Percentiles rank a stretch among this genome's conserved stretches.
phyloP scores from a whole-genome alignment of 1,139 yeast species.

The Suhomyces kunorum region DNA sequence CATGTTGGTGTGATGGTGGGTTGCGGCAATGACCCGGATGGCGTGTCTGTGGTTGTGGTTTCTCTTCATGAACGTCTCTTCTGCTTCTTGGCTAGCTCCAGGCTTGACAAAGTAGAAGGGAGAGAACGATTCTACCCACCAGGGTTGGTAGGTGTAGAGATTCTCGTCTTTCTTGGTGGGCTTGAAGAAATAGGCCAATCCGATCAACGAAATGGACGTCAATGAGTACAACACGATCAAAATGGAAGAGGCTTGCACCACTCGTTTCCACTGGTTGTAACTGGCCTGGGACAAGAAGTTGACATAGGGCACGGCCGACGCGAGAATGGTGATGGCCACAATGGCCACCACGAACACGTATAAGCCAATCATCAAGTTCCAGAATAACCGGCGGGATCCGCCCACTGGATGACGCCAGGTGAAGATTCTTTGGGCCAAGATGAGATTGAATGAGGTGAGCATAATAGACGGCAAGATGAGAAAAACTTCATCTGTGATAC shows the following conservation, averaged over 20 bases:
- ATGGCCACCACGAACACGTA: constrained; percentile 34
- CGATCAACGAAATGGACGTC: constrained; percentile 38
- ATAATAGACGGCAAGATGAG: constrained; percentile 37
- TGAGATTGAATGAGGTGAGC: constrained; percentile 40
- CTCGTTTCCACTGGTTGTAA: constrained; percentile 28
- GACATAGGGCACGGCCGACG: constrained; percentile 39
- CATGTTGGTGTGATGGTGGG: constrained; percentile 43
- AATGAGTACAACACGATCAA: constrained; percentile 37
- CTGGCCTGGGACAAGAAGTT: constrained; percentile 27
- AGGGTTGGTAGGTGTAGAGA: constrained; percentile 47
- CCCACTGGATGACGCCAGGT: constrained; percentile 53
- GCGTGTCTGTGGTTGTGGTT: constrained; percentile 48
- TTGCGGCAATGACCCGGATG: constrained; percentile 46
- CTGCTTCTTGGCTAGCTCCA: constrained; percentile 43
- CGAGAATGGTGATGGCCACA: constrained; percentile 35
- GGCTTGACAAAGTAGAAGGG: constrained; percentile 45
- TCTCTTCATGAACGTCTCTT: constrained; percentile 45
- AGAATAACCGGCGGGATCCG: constrained; percentile 41
- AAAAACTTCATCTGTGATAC: constrained; percentile 37
- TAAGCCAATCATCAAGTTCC: constrained; percentile 35
- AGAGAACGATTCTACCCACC: constrained; percentile 49
- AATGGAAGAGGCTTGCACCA: constrained; percentile 34
- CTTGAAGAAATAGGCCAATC: constrained; percentile 42
- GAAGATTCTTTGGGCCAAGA: constrained; percentile 45
- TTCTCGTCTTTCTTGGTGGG: constrained; percentile 46